Evolutionary conservation across 208 protist species (phyloP), one percentile per base, ranked within the genome.

Genomic region (Borovskyia barvae): DNA sequence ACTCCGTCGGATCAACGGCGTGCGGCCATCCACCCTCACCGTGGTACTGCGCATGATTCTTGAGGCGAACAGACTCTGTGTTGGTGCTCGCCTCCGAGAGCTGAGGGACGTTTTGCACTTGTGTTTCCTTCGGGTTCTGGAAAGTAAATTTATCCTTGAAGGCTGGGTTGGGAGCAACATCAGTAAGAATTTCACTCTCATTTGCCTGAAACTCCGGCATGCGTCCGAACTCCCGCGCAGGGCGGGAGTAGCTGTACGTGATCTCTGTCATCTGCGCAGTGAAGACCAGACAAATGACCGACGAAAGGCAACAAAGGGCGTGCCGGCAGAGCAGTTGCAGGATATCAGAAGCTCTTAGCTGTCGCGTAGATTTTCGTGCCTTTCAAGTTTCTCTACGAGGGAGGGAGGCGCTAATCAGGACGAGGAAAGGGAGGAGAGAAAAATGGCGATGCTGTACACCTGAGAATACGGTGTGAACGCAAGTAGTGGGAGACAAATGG

Each of bases 1-100:
- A 90, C 67, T 99, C 94, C 1, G 87, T 92, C 1, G 93, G 84
- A 56, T 99, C 96, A 0, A 99, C 91, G 50, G 93, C 93, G 58
- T 95, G 89, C n/a, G 97, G 97, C 97, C 97, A 99, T 26, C 97
- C 97, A 46, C 97, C 97, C 67, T 99, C 95, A 9, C 81, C 56
- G 71, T 99, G 97, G 3, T 82, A 82, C 72, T 98, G 90, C n/a
- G 94, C 94, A 54, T 95, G 84, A 46, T 79, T 82, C 48, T 88
- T 86, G 17, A 97, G 67, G 36, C 86, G 80, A 50, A 98, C 89
- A 7, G 90, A 85, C 62, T 97, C 92, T 17, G 95, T 98, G 78
- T 98, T 98, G 2, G 94, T 97, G 47, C 80, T 85, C 33, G 94
- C 73, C 68, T 98, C 95, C 1, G 93, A 95, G 15, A 97, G 71